Evolutionary conservation across 169 alveolate species (phyloP).

Genomic region (Cryptosporidium baileyi): DNA sequence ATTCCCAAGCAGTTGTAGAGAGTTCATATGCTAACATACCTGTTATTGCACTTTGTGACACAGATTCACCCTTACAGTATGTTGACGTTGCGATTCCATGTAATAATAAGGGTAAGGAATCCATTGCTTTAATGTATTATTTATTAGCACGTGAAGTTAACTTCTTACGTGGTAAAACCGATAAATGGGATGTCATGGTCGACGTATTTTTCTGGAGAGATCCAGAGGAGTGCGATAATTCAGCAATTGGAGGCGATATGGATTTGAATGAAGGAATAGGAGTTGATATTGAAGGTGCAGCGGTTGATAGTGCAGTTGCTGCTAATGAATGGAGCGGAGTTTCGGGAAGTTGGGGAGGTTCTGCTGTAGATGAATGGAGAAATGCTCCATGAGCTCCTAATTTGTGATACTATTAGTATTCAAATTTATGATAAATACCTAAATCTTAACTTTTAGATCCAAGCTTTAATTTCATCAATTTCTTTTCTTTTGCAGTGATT

Average conservation of each 20-base stretch:
- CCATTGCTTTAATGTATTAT: conserved; percentile 98
- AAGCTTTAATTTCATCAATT: no score
- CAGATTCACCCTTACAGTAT: conserved; percentile 96
- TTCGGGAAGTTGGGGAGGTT: conserved; percentile 62
- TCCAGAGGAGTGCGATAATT: conserved; percentile 87
- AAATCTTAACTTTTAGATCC: no score
- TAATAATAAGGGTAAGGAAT: conserved; percentile 96
- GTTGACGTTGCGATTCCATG: conserved; percentile 99
- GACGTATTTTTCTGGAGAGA: conserved; percentile 94
- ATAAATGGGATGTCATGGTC: conserved; percentile 91
- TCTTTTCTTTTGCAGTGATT: no score
- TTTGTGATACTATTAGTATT: no score
- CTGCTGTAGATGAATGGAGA: conserved; percentile 70
- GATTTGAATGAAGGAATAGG: conserved; percentile 98
- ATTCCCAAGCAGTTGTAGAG: conserved; percentile 95
- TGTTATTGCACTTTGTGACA: conserved; percentile 97
- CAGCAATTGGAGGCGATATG: conserved; percentile 88
- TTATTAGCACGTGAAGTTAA: conserved; percentile 97
- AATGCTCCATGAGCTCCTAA: conserved; percentile 72
- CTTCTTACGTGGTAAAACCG: conserved; percentile 91
- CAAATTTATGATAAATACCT: no score
- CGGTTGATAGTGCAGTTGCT: conserved; percentile 57
- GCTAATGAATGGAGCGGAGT: conserved; percentile 69
- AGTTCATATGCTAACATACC: conserved; percentile 96
- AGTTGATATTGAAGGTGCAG: conserved; percentile 60